Base-by-base conservation (phyloP, 176 grass and related monocot species). In the Pontederia crassipes region DNA sequence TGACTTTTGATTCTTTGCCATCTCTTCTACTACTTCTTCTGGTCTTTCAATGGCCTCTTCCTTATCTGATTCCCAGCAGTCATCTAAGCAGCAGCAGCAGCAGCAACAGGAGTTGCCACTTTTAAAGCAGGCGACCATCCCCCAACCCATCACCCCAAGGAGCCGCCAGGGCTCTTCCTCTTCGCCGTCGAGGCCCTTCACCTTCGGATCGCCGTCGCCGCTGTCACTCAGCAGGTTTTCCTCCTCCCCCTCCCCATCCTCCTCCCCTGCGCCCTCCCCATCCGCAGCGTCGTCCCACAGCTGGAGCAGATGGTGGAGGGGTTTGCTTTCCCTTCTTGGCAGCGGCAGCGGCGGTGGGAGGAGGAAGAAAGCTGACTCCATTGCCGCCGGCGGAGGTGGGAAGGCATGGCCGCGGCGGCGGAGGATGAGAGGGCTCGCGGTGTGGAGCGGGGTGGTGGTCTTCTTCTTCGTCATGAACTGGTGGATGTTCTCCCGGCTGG, bases 401-500 rank as follows among this genome's bases (percentile, higher is more conserved):
- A 88, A 58, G 75, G 68, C 56, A 55, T 79, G 68, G 75, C 73
- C n/a, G 49, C 17, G 59, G 28, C 49, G 46, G 62, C 49, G 84
- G 59, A 72, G 87, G 59, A 83, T 73, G 70, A 77, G 73, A 11
- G 70, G 81, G 17, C 10, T 97, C 49, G 65, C 88, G 55, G 63
- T 67, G 17, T 91, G 93, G 93, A 72, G 55, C 52, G 67, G 77
- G 1, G 68, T 97, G 14, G 87, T 97, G 9, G 67, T 65, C 47
- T 97, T 97, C 79, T 97, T 91, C 81, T 88, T 97, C 74, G n/a
- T 86, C 76, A 97, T 92, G 93, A 97, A 97, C 79, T 97, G 93
- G 93, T 97, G 87, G 87, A 91, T 97, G 87, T 97, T 97, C 78
- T 97, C 92, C 64, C 81, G 76, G n/a, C 82, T 97, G 26, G 87